A percentile compares a stretch with the other conserved stretches of the same genome.
These are phyloP conservation scores for Ceratocystis lukuohia DNA, from an alignment of 2,329 filamentous ascomycete species.

Conservation along the genomic window DNA sequence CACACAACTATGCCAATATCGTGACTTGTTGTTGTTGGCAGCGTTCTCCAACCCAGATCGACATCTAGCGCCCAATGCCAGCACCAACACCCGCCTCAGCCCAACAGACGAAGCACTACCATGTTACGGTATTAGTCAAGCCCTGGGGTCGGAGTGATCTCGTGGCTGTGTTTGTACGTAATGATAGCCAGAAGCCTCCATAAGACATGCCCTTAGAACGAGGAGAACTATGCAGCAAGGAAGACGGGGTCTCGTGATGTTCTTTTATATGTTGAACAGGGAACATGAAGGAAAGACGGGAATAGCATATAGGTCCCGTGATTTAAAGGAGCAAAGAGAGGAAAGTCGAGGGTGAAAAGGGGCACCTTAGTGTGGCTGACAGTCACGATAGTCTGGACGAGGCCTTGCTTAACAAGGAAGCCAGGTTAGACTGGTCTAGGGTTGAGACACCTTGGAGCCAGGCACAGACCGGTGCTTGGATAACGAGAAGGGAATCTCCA, in stretches of 20 bases:
- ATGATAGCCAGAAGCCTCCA: neutral
- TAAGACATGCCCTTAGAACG: neutral
- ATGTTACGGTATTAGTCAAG: neutral
- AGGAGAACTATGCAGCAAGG: neutral
- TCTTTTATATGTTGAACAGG: neutral
- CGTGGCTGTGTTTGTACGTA: constrained; percentile 4
- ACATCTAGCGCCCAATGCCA: neutral
- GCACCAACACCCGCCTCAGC: neutral
- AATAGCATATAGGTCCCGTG: neutral
- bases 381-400: neutral
- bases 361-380: neutral
- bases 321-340: neutral
- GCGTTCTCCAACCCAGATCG: neutral
- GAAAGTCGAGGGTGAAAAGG: neutral
- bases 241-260: neutral
- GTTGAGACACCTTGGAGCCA: neutral
- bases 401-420: neutral
- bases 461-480: neutral
- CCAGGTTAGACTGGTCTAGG: neutral
- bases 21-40: neutral
- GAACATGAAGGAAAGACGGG: neutral
- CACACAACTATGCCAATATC: neutral
- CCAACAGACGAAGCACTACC: neutral
- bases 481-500: neutral
- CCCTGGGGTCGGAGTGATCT: neutral